Base-by-base conservation (phyloP, 768 basidiomycete genomes). In the Chalciporus piperatus region DNA sequence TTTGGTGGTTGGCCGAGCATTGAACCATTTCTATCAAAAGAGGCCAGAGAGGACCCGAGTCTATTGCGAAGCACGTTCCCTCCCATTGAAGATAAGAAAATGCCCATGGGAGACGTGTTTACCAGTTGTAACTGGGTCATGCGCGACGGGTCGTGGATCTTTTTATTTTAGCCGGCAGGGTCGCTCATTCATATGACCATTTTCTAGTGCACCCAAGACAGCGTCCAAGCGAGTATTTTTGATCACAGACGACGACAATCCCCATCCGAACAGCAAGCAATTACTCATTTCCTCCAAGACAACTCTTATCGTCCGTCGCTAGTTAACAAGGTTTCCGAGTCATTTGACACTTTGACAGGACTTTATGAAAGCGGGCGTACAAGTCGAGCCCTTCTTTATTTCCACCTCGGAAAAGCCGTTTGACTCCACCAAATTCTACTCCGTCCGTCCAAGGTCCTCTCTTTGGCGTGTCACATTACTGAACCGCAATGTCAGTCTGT, bases 171-270 rank as follows among this genome's bases (percentile, higher is more conserved):
- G 35, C n/a, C 19, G 13, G 35, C 19, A 17, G 14, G 30, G 14
- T 13, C 16, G n/a, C 27, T 49, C 6, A 45, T 48, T 22, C 10
- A 16, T 28, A 37, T 30, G 5, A 43, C 9, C 19, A 38, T 47
- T 45, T 44, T 35, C 25, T 54, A 93, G 91, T 11, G 88, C 90
- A 8, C 84, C 86, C 19, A 92, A 94, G 63, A 91, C 85, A 0
- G 91, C 92, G 3, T 84, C 87, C n/a, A 95, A 96, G 64, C 85
- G 94, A 6, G 80, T 98, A 1, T 98, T 98, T 66, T 73, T 96
- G 35, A 89, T 99, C 39, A 98, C 97, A 0, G 88, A 98, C 63
- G 84, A 71, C 16, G 68, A 69, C 52, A 54, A 77, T 50, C 70
- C 79, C 6, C 78, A 79, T 11, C 65, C 74, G 5, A 76, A 73